A percentile compares a stretch with the other conserved stretches of the same genome.
These are phyloP conservation scores for Herpetomonas tarakana DNA, from an alignment of 208 protist genomes.

Conservation along the genomic window DNA sequence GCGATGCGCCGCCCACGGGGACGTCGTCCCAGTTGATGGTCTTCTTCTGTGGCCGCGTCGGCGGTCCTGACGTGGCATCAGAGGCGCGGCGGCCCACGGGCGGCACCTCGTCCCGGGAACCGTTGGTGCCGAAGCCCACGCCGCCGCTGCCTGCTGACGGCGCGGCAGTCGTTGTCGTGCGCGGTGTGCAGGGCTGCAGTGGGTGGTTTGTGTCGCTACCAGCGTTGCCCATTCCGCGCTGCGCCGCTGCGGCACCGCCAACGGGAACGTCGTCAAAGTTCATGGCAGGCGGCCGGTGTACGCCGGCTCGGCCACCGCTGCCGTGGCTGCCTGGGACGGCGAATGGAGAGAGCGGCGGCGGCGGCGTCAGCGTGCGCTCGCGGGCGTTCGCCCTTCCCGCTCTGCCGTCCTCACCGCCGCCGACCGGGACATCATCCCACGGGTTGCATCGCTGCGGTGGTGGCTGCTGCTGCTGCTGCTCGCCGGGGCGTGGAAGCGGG, in stretches of 20 bases:
- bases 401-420: not conserved
- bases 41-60: not conserved
- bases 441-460: not conserved
- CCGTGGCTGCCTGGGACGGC: too few relatives aligned
- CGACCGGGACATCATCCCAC: conserved; percentile 10
- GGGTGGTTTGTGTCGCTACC: not conserved
- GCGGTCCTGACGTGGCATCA: not conserved
- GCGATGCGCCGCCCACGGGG: conserved; percentile 3
- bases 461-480: not conserved
- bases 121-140: not conserved
- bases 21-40: conserved; percentile 9
- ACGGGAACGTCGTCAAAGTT: conserved; percentile 7
- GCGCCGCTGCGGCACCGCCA: not conserved
- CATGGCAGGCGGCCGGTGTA: not conserved
- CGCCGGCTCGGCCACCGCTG: not conserved
- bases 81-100: not conserved
- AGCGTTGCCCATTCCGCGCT: not conserved
- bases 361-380: too few relatives aligned
- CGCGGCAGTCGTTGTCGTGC: not conserved
- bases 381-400: too few relatives aligned
- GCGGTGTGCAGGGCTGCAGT: not conserved
- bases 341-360: too few relatives aligned
- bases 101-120: not conserved
- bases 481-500: not conserved
- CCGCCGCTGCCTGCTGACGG: not conserved